Conservation (phyloP, 495 filamentous ascomycete species). For the Xylaria cubensis region DNA sequence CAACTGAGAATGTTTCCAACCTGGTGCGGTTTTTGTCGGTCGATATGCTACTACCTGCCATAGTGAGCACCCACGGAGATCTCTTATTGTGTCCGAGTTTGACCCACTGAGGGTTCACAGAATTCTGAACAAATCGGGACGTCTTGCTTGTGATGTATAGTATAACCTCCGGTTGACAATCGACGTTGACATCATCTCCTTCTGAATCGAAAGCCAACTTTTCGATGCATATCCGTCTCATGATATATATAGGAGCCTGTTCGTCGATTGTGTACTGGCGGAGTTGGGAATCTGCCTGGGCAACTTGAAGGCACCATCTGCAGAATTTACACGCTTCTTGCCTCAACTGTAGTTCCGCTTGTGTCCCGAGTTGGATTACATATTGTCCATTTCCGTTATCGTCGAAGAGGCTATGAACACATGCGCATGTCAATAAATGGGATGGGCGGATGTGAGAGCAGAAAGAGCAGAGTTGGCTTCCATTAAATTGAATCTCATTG, state of each 20-base stretch:
- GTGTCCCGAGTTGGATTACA: background rate
- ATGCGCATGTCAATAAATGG: background rate
- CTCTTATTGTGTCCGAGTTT: background rate
- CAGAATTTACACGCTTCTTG: background rate
- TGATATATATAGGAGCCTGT: background rate
- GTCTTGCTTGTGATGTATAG: background rate
- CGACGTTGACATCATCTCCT: background rate
- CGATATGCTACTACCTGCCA: background rate
- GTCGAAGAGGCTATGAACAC: background rate
- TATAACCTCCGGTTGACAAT: background rate
- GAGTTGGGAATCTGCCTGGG: conserved; percentile 4
- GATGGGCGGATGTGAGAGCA: conserved; percentile 1
- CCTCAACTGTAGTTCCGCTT: background rate
- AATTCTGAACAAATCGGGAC: background rate
- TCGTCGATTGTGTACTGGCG: conserved; percentile 14
- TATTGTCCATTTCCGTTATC: background rate
- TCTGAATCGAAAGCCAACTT: background rate
- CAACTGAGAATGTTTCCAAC: background rate
- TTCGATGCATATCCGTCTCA: conserved; percentile 7
- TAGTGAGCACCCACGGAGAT: background rate
- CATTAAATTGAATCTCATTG: background rate
- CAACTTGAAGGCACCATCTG: background rate
- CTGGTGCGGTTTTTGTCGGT: background rate
- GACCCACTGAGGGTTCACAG: background rate
- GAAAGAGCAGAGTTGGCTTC: background rate